A percentile compares a stretch with the other conserved stretches of the same genome.
Conservation (phyloP, 2,329 filamentous ascomycete genomes). For the Pseudogymnoascus sp. region DNA sequence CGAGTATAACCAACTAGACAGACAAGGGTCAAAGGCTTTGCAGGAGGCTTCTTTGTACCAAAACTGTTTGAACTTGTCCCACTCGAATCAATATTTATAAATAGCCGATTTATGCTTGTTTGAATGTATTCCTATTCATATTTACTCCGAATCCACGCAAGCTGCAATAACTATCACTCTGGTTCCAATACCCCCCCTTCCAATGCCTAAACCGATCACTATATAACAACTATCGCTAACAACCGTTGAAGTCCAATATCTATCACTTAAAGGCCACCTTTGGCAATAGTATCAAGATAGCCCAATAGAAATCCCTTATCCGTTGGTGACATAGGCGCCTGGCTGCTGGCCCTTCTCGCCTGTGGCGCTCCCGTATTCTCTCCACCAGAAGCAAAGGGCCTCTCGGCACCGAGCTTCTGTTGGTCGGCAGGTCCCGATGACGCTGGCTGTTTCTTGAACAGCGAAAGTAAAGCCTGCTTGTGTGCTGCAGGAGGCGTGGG, state of each 20-base stretch:
- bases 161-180: not conserved
- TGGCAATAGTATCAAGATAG: slow-evolving; percentile 53
- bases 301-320: slow-evolving; percentile 71
- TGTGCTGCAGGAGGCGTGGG: slow-evolving; percentile 38
- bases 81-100: not conserved
- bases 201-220: slow-evolving; percentile 1
- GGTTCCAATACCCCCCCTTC: not conserved
- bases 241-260: not conserved
- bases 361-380: not conserved
- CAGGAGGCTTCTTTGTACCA: not conserved
- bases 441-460: slow-evolving; percentile 23
- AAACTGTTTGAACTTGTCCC: not conserved
- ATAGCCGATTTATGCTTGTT: not conserved
- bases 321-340: slow-evolving; percentile 56
- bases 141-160: not conserved
- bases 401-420: not conserved
- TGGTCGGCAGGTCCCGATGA: not conserved
- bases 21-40: not conserved
- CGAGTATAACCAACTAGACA: not conserved
- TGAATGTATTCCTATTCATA: not conserved
- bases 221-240: slow-evolving; percentile 3
- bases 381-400: not conserved
- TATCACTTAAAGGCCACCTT: not conserved
- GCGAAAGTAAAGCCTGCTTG: slow-evolving; percentile 35
- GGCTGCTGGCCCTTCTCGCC: slow-evolving; percentile 38